Conservation (phyloP, 345 rosid genomes). For the Citrus maxima region DNA sequence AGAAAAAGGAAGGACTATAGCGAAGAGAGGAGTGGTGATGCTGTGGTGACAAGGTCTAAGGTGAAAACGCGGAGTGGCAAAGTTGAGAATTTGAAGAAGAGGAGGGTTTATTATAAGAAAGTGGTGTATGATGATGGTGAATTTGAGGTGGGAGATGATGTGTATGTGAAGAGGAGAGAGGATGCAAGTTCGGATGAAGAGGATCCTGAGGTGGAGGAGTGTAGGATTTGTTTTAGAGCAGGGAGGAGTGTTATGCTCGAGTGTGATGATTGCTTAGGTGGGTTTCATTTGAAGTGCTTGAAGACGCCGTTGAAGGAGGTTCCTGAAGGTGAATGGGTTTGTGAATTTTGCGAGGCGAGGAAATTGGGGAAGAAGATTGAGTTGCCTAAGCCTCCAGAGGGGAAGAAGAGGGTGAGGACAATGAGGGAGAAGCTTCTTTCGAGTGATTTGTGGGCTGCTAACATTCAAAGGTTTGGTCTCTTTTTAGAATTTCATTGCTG, state of each 20-base stretch:
- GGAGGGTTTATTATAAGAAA: constrained; percentile 63
- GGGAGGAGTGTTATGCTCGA: constrained; percentile 73
- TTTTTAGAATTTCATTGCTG: not conserved
- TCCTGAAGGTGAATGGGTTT: constrained; percentile 93
- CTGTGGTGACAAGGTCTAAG: constrained; percentile 11
- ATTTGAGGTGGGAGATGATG: constrained; percentile 75
- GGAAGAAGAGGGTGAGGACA: constrained; percentile 66
- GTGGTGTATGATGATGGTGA: constrained; percentile 69
- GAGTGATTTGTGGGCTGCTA: constrained; percentile 81
- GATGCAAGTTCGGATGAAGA: constrained; percentile 61
- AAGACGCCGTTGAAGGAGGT: constrained; percentile 69
- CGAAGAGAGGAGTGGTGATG: constrained; percentile 13
- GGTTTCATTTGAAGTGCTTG: constrained; percentile 90
- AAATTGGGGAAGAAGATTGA: constrained; percentile 49
- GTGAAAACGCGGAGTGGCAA: constrained; percentile 3
- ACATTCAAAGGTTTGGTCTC: constrained; percentile 58
- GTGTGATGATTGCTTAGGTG: constrained; percentile 86
- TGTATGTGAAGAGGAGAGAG: constrained; percentile 84
- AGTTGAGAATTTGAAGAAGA: constrained; percentile 19
- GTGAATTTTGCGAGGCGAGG: constrained; percentile 58
- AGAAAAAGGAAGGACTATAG: constrained; percentile 17
- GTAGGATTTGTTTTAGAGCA: constrained; percentile 67
- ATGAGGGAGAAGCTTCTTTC: constrained; percentile 89
- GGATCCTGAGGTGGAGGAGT: constrained; percentile 75
- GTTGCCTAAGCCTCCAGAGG: constrained; percentile 53